These are phyloP conservation scores for Fraxinus floribunda DNA, from an alignment of 305 asterid genomes.

Conservation along the genomic window DNA sequence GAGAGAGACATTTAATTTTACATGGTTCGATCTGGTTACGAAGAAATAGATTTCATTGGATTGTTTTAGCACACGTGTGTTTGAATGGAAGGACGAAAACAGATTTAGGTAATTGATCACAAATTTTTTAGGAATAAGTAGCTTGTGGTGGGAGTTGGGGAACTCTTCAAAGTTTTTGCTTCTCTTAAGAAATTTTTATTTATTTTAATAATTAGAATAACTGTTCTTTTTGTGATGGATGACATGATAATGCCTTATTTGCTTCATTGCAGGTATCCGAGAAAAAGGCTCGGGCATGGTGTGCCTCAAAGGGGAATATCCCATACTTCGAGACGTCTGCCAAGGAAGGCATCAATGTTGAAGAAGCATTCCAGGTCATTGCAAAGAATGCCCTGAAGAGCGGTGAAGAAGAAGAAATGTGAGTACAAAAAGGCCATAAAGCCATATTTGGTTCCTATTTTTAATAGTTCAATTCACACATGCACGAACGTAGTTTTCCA, in stretches of 20 bases:
- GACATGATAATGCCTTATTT: not conserved
- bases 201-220: not conserved
- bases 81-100: not conserved
- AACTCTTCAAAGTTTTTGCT: not conserved
- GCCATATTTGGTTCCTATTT: not conserved
- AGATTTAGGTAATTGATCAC: not conserved
- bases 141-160: not conserved
- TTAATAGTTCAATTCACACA: not conserved
- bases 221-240: not conserved
- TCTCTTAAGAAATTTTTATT: not conserved
- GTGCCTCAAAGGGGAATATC: conserved; percentile 51
- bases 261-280: conserved; percentile 43
- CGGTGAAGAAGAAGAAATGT: conserved; percentile 69
- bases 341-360: conserved; percentile 79
- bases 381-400: conserved; percentile 56
- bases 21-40: not conserved
- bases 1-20: not conserved
- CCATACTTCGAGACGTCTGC: conserved; percentile 93
- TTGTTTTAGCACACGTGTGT: not conserved
- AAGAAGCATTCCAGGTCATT: conserved; percentile 84
- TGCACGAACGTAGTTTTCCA: not conserved
- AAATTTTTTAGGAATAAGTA: not conserved
- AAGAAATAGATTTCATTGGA: not conserved
- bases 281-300: conserved; percentile 58
- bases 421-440: conserved; percentile 30